phyloP scores from a whole-genome alignment of 768 basidiomycete species.

The Boletus patriciae region DNA sequence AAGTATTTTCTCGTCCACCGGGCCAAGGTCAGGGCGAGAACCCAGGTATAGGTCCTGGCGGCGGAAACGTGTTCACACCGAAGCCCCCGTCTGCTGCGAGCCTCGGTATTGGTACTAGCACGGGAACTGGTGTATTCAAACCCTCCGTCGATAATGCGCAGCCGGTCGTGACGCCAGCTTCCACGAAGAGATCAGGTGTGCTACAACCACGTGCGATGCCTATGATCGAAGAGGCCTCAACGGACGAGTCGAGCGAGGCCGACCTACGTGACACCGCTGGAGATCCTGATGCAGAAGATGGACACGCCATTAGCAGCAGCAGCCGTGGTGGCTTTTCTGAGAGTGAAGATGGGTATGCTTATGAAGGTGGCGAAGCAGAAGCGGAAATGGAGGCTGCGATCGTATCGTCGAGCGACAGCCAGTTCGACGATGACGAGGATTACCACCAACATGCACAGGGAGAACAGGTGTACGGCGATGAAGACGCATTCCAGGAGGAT shows the following conservation, averaged over 20 bases:
- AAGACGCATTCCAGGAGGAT: constrained; percentile 32
- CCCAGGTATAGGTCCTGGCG: constrained; percentile 19
- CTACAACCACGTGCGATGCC: constrained; percentile 22
- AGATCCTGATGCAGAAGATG: constrained; percentile 29
- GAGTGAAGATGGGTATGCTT: constrained; percentile 37
- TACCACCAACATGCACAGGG: constrained; percentile 13
- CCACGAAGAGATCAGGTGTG: constrained; percentile 20
- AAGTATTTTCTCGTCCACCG: constrained; percentile 71
- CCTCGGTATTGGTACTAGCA: constrained; percentile 5
- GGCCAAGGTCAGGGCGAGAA: constrained; percentile 42
- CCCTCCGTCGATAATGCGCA: constrained; percentile 37
- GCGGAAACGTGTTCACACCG: constrained; percentile 42
- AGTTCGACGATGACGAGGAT: constrained; percentile 33
- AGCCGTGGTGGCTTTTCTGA: constrained; percentile 33
- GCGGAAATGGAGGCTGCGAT: constrained; percentile 27
- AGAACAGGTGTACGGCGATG: constrained; percentile 19
- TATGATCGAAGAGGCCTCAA: constrained; percentile 29
- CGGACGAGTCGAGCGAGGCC: constrained; percentile 35
- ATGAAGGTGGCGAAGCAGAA: constrained; percentile 29
- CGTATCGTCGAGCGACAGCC: constrained; percentile 33
- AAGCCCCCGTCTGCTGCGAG: constrained; percentile 36
- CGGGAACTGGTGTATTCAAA: constrained; percentile 30
- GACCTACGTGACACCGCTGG: constrained; percentile 18
- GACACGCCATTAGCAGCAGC: constrained; percentile 23
- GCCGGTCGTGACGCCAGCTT: constrained; percentile 14